phyloP scores from a whole-genome alignment of 1,139 yeast genomes.

The Debaryomyces fabryi region DNA sequence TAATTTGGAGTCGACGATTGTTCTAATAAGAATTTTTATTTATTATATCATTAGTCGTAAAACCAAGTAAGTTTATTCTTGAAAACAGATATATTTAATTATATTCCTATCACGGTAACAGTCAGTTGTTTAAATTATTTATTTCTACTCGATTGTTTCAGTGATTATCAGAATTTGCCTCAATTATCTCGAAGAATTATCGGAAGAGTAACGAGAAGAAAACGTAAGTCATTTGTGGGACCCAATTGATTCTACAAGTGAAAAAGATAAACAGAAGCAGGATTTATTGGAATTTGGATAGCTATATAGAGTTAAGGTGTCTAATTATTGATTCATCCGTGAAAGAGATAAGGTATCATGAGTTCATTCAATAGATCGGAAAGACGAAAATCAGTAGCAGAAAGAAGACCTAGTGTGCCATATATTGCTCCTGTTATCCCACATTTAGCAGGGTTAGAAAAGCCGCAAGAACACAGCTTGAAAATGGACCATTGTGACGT shows the following conservation, averaged over 20 bases:
- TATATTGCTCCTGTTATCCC: constrained; percentile 67
- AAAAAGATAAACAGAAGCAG: background rate
- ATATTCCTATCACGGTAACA: background rate
- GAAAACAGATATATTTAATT: background rate
- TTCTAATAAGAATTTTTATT: background rate
- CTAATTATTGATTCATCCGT: background rate
- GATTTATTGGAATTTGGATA: background rate
- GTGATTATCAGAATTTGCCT: background rate
- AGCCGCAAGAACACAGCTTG: constrained; percentile 54
- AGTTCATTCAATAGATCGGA: constrained; percentile 30
- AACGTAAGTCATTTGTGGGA: background rate
- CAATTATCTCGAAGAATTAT: background rate
- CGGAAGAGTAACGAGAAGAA: background rate
- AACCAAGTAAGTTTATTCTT: background rate
- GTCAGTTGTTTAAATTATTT: background rate
- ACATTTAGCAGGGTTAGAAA: constrained; percentile 74
- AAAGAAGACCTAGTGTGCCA: constrained; percentile 63
- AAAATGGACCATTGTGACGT: constrained; percentile 79
- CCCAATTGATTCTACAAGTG: background rate
- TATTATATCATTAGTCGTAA: background rate
- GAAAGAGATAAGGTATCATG: constrained; percentile 5
- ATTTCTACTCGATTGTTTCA: background rate
- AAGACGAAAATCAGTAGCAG: constrained; percentile 74
- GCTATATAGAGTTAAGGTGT: background rate
- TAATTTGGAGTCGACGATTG: constrained; percentile 2